Conservation (phyloP, 371 early-diverging fungal genomes). For the Apophysomyces ossiformis region DNA sequence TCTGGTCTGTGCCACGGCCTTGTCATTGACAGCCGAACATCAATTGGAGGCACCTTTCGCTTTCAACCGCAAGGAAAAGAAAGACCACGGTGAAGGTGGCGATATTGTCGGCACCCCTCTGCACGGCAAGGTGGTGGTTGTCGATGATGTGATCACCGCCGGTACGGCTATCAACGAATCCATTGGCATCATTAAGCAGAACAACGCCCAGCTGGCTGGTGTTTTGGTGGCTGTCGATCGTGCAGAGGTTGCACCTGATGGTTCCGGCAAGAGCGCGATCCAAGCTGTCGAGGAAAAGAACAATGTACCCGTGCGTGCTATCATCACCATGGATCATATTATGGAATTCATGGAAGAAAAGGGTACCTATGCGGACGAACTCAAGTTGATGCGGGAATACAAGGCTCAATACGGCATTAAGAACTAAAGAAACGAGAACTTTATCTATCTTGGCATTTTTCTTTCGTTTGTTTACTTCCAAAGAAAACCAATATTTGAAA, state of each 20-base stretch:
- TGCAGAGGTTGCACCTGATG: slow-evolving; percentile 78
- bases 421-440: slow-evolving; percentile 22
- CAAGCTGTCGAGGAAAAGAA: slow-evolving; percentile 89
- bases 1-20: slow-evolving; percentile 82
- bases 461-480: neutral
- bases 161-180: slow-evolving; percentile 97
- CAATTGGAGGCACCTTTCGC: slow-evolving; percentile 77
- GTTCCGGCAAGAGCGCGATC: slow-evolving; percentile 85
- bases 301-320: slow-evolving; percentile 80
- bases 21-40: slow-evolving; percentile 69
- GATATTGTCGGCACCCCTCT: slow-evolving; percentile 89
- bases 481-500: neutral
- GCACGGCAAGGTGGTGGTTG: slow-evolving; percentile 78
- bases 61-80: slow-evolving; percentile 98
- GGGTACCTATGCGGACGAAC: slow-evolving; percentile 68
- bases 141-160: slow-evolving; percentile 98
- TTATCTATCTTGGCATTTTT: slow-evolving; percentile 7
- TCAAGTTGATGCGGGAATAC: slow-evolving; percentile 72
- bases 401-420: slow-evolving; percentile 73
- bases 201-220: slow-evolving; percentile 72
- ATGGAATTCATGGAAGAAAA: slow-evolving; percentile 87
- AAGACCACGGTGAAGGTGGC: slow-evolving; percentile 98
- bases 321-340: slow-evolving; percentile 87
- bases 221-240: slow-evolving; percentile 94
- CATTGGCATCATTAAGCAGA: slow-evolving; percentile 74